phyloP scores from a whole-genome alignment of 306 rosid genomes.

The Prosopis cineraria region DNA sequence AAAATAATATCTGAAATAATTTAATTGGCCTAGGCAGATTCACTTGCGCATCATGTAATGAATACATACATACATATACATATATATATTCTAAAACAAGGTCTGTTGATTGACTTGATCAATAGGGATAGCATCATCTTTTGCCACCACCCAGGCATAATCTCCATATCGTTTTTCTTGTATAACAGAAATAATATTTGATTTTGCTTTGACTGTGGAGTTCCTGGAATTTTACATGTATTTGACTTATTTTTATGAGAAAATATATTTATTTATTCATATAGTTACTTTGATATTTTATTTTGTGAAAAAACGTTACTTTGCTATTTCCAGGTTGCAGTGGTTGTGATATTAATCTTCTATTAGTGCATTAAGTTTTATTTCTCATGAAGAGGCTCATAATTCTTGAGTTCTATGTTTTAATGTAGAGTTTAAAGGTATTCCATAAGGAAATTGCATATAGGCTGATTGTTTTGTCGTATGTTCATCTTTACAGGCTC shows the following conservation, averaged over 20 bases:
- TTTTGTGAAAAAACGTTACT: too few species aligned
- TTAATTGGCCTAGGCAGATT: not conserved
- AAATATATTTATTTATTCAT: not conserved
- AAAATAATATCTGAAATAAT: not conserved
- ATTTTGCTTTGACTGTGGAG: not conserved
- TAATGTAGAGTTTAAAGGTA: conserved; percentile 1
- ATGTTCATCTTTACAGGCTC: conserved; percentile 73
- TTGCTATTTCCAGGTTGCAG: not conserved
- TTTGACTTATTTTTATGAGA: not conserved
- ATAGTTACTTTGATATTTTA: not conserved
- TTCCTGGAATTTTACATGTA: not conserved
- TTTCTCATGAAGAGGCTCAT: not conserved
- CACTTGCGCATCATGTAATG: not conserved
- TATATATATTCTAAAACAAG: conserved; percentile 11
- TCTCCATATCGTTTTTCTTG: not conserved
- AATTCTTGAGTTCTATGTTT: not conserved
- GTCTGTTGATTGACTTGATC: conserved; percentile 12
- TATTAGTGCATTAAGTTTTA: not conserved
- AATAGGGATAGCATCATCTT: not conserved
- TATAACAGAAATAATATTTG: not conserved
- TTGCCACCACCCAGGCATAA: not conserved
- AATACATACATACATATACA: too few species aligned
- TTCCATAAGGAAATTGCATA: conserved; percentile 21
- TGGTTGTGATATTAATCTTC: not conserved
- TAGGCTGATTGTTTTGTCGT: conserved; percentile 32